Base-by-base conservation (phyloP, 192 early-diverging fungal species). In the Entomortierella chlamydospora region DNA sequence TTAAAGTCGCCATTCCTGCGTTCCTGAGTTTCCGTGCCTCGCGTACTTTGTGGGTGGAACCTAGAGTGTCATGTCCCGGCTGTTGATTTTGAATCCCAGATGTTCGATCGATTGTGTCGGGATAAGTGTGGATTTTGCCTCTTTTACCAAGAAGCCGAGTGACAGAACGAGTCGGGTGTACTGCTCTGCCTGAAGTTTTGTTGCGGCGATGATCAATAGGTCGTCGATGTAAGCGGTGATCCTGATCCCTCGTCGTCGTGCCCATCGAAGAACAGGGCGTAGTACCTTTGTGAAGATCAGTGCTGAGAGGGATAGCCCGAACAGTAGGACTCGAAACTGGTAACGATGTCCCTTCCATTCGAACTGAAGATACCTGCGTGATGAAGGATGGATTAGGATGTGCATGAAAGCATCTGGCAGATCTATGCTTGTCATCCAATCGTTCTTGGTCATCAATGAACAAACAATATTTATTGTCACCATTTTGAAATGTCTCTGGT, bases 391-490 rank as follows among this genome's bases (percentile, higher is more conserved):
- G 25, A 84, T 61, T 4, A 61, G 73, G 0, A 84, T 47, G 26
- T 82, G 79, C 2, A 81, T 30, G 39, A 85, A 81, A 6, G 81
- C 76, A 30, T 85, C 81, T 12, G 34, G 34, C 20, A 73, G 37
- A 56, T 73, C 62, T 26, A 73, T 59, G 17, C 31, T 30, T 31
- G 63, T 73, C 43, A 60, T 23, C 42, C 34, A 72, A 31, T 72
- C 70, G 47, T 64, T 64, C 10, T 9, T 37, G 20, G 64, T 57
- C 15, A 82, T 74, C 29, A 76, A 25, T 25, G 55, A 22, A 41
- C 59, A 76, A 10, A 74, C 50, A 2, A 42, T 33, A 18, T 78
- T 61, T 8, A 70, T 41, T 13, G 61, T 64, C 30, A 37, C 64
- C 64, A 74, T 68, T 22, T 67, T 74, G 72, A 67, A 67, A 8